Conservation (phyloP, 2,329 filamentous ascomycete species). For the Cryoendolithus antarcticus region DNA sequence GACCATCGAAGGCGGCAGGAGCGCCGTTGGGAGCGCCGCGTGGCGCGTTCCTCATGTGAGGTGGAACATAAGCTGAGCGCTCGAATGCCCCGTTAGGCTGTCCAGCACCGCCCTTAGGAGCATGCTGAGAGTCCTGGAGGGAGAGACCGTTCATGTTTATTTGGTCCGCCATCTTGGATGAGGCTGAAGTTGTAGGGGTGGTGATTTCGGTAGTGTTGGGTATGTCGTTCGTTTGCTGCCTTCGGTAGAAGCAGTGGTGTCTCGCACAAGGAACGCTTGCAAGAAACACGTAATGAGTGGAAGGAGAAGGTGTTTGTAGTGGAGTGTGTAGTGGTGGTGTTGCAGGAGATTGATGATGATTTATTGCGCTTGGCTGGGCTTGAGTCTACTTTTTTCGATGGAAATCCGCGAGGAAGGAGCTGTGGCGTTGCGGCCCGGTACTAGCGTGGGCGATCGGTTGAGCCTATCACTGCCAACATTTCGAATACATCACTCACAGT, state of each 20-base stretch:
- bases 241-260: constrained; percentile 4
- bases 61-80: constrained; percentile 70
- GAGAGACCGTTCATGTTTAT: constrained; percentile 69
- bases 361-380: not conserved
- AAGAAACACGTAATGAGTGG: constrained; percentile 4
- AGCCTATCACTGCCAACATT: too few relatives aligned
- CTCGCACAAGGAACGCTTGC: constrained; percentile 8
- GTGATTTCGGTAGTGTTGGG: constrained; percentile 1
- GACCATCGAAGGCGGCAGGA: constrained; percentile 43
- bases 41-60: constrained; percentile 55
- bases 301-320: constrained; percentile 2
- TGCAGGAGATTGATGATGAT: not conserved
- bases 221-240: constrained; percentile 1
- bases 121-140: constrained; percentile 55
- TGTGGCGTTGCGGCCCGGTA: too few relatives aligned
- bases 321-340: constrained; percentile 1
- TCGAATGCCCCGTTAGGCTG: constrained; percentile 33
- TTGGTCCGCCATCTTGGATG: constrained; percentile 57
- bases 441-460: too few relatives aligned
- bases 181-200: constrained; percentile 1
- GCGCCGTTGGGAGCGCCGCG: constrained; percentile 28
- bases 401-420: not conserved
- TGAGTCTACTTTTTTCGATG: not conserved
- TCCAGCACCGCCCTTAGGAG: constrained; percentile 22
- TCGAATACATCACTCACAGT: too few relatives aligned